Evolutionary conservation across 2,329 filamentous ascomycete genomes (phyloP), one percentile per base, ranked within the genome.

Genomic region (Fusarium palustre): DNA sequence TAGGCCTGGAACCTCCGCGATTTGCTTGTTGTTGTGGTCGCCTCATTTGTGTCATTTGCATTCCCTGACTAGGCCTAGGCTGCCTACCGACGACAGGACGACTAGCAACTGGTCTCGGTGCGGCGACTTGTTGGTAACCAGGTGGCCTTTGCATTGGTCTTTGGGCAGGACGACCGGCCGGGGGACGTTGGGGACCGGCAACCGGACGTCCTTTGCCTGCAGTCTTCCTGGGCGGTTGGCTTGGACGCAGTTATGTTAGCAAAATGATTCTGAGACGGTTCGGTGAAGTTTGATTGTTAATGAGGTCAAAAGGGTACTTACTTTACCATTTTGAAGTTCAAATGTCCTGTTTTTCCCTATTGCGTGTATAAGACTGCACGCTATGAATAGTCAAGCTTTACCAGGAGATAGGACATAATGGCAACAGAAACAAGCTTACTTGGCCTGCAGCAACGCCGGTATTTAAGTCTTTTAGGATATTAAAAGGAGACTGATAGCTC

Each of bases 1-100:
- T 53, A 15, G 31, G 31, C 7, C 43, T 64, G 10, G 57, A 47
- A 7, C 41, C 59, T 20, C 42, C 47, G 3, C 42, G 47, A 41
- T 33, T 38, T 6, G 41, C 48, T 18, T 60, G 59, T 41, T 67
- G 57, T 30, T 68, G 65, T 1, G 45, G 24, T 10, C 46, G 50
- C 12, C 36, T 52, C 28, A 55, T 65, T 4, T 68, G 53, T 16
- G 60, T 22, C 59, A 66, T 69, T 22, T 66, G 65, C 65, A 68
- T 68, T 7, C 65, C 59, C 7, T 66, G 45, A 0, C 25, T 55
- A 5, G 59, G 48, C 2, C 12, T 22, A 5, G 65, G 65, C 20
- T 68, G 65, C 30, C 42, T 61, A n/a, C 61, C 55, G 10, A 68
- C 65, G 4, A 65, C 33, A 11, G 36, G 49, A n/a, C 28, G 25